Percentiles rank a stretch among this genome's conserved stretches.
phyloP scores from a whole-genome alignment of 2,329 filamentous ascomycete species.

The Diaporthe australafricana region DNA sequence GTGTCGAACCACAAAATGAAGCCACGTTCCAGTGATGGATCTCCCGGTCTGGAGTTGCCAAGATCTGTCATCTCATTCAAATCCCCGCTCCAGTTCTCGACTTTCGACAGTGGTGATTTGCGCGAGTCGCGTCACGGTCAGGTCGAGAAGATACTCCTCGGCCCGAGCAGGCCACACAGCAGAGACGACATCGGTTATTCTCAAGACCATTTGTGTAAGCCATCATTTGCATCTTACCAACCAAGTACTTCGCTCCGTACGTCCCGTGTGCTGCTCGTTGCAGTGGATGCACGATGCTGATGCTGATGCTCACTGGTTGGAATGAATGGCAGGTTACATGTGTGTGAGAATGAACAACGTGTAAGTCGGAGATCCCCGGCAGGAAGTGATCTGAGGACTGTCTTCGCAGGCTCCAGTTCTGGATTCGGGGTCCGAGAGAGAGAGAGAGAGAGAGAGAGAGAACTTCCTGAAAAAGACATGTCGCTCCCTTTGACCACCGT shows the following conservation, averaged over 20 bases:
- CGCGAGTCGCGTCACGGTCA: constrained; percentile 31
- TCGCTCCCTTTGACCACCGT: background rate
- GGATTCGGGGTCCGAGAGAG: background rate
- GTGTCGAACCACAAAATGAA: constrained; percentile 24
- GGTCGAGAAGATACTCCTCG: background rate
- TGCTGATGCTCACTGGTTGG: constrained; percentile 4
- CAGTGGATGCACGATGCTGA: background rate
- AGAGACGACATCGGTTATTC: background rate
- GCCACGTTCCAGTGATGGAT: constrained; percentile 13
- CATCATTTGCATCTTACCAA: constrained; percentile 2
- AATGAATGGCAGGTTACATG: constrained; percentile 32
- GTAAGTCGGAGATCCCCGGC: constrained; percentile 36
- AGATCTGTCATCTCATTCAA: constrained; percentile 30
- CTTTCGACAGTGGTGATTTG: constrained; percentile 8
- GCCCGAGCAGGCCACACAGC: background rate
- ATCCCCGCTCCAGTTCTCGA: constrained; percentile 18
- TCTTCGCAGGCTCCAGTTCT: constrained; percentile 21
- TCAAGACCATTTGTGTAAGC: constrained; percentile 2
- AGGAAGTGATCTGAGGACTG: constrained; percentile 21
- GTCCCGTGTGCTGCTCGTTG: background rate
- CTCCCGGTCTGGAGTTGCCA: constrained; percentile 12
- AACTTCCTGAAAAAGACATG: background rate
- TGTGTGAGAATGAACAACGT: constrained; percentile 18
- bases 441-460: no score
- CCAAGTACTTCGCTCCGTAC: background rate